phyloP scores from a whole-genome alignment of 2,329 filamentous ascomycete genomes.

The Cercospora brassicicola region DNA sequence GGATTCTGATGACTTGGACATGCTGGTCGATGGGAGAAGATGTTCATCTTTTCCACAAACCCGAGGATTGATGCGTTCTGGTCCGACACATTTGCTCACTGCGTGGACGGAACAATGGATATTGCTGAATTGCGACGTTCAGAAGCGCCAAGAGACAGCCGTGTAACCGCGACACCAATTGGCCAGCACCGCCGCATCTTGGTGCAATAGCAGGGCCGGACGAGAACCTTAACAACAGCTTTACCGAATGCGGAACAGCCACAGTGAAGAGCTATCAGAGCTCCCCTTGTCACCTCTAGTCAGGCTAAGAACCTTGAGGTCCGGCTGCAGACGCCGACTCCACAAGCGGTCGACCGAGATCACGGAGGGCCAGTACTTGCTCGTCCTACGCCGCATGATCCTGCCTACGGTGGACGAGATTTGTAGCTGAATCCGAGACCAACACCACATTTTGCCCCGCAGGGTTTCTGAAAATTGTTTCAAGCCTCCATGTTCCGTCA shows the following conservation, averaged over 20 bases:
- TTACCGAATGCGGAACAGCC: slow-evolving; percentile 8
- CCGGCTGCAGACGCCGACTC: slow-evolving; percentile 14
- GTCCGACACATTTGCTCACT: not conserved
- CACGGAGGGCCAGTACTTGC: slow-evolving; percentile 6
- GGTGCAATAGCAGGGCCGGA: not conserved
- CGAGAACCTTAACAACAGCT: slow-evolving; percentile 2
- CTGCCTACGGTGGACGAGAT: slow-evolving; percentile 4
- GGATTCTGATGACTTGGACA: not conserved
- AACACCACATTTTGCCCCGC: slow-evolving; percentile 6
- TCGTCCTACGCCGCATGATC: slow-evolving; percentile 2
- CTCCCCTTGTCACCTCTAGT: slow-evolving; percentile 10
- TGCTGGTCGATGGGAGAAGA: not conserved
- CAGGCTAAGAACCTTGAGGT: not conserved
- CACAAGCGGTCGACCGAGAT: slow-evolving; percentile 20
- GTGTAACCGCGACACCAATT: not conserved
- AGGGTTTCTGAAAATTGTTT: slow-evolving; percentile 6
- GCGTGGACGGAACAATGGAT: not conserved
- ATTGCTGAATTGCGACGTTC: slow-evolving; percentile 7
- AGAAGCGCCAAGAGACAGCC: slow-evolving; percentile 3
- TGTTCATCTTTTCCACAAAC: not conserved
- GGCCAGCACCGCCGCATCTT: slow-evolving; percentile 15
- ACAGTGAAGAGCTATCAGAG: slow-evolving; percentile 11
- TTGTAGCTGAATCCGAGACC: slow-evolving; percentile 7
- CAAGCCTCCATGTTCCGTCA: slow-evolving; percentile 12
- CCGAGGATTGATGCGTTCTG: not conserved